A percentile compares a stretch with the other conserved stretches of the same genome.
phyloP scores from a whole-genome alignment of 768 basidiomycete species.

The Gelatoporia subvermispora region DNA sequence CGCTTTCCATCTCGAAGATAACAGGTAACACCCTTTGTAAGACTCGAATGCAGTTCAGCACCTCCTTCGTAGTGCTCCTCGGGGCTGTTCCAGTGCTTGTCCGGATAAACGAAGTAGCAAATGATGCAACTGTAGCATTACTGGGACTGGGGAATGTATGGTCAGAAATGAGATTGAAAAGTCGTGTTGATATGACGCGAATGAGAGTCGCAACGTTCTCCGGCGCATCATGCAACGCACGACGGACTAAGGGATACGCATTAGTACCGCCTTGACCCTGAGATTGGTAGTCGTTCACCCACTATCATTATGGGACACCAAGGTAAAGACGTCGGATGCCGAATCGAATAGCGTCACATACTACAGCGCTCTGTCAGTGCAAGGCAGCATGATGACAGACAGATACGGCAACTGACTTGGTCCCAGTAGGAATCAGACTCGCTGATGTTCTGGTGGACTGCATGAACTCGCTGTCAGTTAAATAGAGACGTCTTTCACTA shows the following conservation, averaged over 20 bases:
- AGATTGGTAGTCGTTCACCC: slow-evolving; percentile 23
- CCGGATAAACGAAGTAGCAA: slow-evolving; percentile 69
- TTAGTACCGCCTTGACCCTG: neutral
- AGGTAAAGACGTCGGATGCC: slow-evolving; percentile 84
- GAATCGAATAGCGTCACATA: slow-evolving; percentile 85
- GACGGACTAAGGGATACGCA: slow-evolving; percentile 53
- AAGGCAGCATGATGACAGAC: neutral
- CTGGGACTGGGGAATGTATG: slow-evolving; percentile 71
- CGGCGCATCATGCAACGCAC: slow-evolving; percentile 75
- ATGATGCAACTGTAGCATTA: slow-evolving; percentile 54
- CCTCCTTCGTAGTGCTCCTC: slow-evolving; percentile 76
- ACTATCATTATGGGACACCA: slow-evolving; percentile 85
- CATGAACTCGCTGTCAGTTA: neutral
- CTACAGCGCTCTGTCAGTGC: slow-evolving; percentile 30
- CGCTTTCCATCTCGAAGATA: slow-evolving; percentile 77
- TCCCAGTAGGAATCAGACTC: slow-evolving; percentile 84
- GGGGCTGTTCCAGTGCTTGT: slow-evolving; percentile 43
- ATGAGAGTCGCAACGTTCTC: slow-evolving; percentile 85
- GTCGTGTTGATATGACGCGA: slow-evolving; percentile 57
- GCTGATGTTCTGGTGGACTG: slow-evolving; percentile 56
- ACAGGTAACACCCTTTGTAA: slow-evolving; percentile 86
- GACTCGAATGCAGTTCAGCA: slow-evolving; percentile 87
- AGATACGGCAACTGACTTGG: slow-evolving; percentile 48
- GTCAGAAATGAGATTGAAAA: slow-evolving; percentile 73
- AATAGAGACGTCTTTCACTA: slow-evolving; percentile 23